Conservation (phyloP, 2,329 filamentous ascomycete species). For the Scolecobasidium constrictum region DNA sequence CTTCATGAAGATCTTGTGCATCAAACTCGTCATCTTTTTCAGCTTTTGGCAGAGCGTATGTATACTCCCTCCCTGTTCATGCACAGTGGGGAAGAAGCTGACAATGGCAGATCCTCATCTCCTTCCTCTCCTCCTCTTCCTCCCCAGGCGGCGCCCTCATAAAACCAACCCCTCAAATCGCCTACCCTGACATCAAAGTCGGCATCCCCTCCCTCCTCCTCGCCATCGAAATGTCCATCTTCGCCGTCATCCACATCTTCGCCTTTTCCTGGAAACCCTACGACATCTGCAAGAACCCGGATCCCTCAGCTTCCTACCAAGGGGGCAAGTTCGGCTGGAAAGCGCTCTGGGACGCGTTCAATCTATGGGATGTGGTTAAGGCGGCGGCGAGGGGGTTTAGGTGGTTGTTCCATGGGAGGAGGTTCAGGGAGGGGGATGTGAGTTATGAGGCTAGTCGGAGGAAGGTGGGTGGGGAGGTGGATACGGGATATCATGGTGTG, state of each 20-base stretch:
- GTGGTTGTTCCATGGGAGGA: conserved; percentile 70
- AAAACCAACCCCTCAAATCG: conserved; percentile 49
- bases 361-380: conserved; percentile 75
- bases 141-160: conserved; percentile 45
- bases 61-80: not conserved
- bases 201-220: conserved; percentile 69
- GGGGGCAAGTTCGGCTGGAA: conserved; percentile 54
- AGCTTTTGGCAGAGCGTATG: conserved; percentile 70
- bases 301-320: conserved; percentile 33
- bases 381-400: conserved; percentile 65
- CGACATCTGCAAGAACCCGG: conserved; percentile 19
- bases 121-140: conserved; percentile 45
- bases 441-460: conserved; percentile 22
- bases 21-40: conserved; percentile 86
- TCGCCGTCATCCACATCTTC: conserved; percentile 67
- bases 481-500: not conserved
- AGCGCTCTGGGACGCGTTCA: conserved; percentile 62
- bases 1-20: conserved; percentile 71
- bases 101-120: conserved; percentile 42
- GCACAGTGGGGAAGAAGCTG: too few relatives aligned
- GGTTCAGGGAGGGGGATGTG: conserved; percentile 37
- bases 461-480: not conserved
- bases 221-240: conserved; percentile 76
- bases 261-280: conserved; percentile 74
- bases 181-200: conserved; percentile 66